Evolutionary conservation across 345 rosid species (phyloP), one percentile per base, ranked within the genome.

Genomic region (Syzygium jambos): DNA sequence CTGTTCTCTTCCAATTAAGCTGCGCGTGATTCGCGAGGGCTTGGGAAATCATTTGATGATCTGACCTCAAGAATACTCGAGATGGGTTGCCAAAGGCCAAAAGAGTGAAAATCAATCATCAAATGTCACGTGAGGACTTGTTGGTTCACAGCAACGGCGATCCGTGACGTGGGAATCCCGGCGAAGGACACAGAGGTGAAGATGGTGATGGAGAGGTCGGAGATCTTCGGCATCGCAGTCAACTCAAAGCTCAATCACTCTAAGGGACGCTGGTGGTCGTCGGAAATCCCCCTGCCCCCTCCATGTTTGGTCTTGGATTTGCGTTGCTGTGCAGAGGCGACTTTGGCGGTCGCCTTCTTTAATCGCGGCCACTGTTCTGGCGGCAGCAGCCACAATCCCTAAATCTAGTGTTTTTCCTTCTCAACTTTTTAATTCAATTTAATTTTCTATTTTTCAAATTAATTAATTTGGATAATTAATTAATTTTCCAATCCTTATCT

Each of bases 61-160:
- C 99, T 96, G 90, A 95, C 99, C 61, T 94, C 95, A 46, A 94
- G 94, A 87, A 95, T 97, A 59, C 97, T 97, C 84, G 93, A 92
- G 90, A 95, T 96, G 99, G 96, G 98, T 16, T 97, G 99, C 90
- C 97, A 95, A 91, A 93, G 92, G 85, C 99, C 99, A 5, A 97
- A 89, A 85, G 97, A 93, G 91, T 91, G 99, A 90, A 96, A 93
- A 89, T 92, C 95, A 59, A 95, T 91, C 17, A 95, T 97, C 16
- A 93, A 96, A 52, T 93, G 93, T 43, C 83, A 96, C 95, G 87
- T 52, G 54, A 52, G 97, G 98, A 90, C 91, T 94, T 25, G 93
- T 92, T 77, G 99, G 99, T 34, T 98, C 98, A 78, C 93, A 98
- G 34, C 95, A 97, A 98, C 95, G 54, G 46, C 46, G 46, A 43